phyloP scores from a whole-genome alignment of 768 basidiomycete genomes.

The Agrocybe praecox region DNA sequence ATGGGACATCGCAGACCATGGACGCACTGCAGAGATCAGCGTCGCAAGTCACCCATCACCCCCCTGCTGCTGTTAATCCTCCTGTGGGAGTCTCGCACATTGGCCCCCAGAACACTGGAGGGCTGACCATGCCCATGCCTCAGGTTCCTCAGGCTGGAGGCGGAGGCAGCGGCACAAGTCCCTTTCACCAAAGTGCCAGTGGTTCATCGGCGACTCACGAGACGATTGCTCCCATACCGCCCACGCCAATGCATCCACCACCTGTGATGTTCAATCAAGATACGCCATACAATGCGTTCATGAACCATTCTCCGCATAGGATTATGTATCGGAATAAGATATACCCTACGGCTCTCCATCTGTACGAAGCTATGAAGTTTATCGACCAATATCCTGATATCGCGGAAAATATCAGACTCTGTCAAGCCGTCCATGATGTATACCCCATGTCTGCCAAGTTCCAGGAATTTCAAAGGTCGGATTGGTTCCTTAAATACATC shows the following conservation, averaged over 20 bases:
- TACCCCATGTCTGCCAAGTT: slow-evolving; percentile 33
- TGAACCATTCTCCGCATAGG: slow-evolving; percentile 68
- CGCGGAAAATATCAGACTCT: slow-evolving; percentile 57
- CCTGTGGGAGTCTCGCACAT: neutral
- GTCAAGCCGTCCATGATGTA: slow-evolving; percentile 34
- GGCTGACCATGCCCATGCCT: neutral
- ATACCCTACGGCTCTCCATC: slow-evolving; percentile 74
- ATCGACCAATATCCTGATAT: slow-evolving; percentile 49
- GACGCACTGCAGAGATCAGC: neutral
- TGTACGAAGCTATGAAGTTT: slow-evolving; percentile 80
- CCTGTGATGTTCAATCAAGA: slow-evolving; percentile 46
- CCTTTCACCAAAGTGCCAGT: neutral
- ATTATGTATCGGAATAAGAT: slow-evolving; percentile 54
- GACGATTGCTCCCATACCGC: slow-evolving; percentile 18
- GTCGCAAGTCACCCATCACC: neutral
- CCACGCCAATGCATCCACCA: slow-evolving; percentile 21
- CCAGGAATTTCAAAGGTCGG: slow-evolving; percentile 41
- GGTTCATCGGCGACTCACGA: slow-evolving; percentile 1
- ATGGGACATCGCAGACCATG: neutral
- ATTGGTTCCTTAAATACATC: slow-evolving; percentile 60
- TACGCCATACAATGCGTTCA: slow-evolving; percentile 46
- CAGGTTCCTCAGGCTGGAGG: neutral
- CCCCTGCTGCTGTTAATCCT: neutral
- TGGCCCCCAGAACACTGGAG: neutral
- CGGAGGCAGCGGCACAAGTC: neutral